A percentile compares a stretch with the other conserved stretches of the same genome.
Evolutionary conservation across 2,329 filamentous ascomycete species (phyloP).

Genomic region (Boeremia exigua): DNA sequence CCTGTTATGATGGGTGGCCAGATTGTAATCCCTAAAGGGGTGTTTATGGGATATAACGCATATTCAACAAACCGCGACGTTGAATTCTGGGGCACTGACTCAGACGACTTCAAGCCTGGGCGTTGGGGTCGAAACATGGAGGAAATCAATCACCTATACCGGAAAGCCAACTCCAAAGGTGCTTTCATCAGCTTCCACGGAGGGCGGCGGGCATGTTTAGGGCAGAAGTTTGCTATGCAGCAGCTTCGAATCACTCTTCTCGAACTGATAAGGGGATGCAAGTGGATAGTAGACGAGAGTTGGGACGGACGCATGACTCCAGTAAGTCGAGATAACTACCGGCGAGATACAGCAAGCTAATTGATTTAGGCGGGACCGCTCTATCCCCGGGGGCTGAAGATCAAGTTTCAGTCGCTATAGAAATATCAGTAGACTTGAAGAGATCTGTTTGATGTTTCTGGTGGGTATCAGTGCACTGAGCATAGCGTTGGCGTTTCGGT

Average conservation of each 20-base stretch:
- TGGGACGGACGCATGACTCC: conserved; percentile 40
- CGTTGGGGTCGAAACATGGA: conserved; percentile 49
- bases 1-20: conserved; percentile 32
- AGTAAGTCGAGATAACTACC: conserved; percentile 1
- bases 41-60: conserved; percentile 38
- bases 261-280: conserved; percentile 30
- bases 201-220: conserved; percentile 50
- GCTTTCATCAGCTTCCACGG: conserved; percentile 54
- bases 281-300: conserved; percentile 32
- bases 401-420: conserved; percentile 26
- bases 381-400: conserved; percentile 27
- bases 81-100: conserved; percentile 36
- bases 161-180: conserved; percentile 46
- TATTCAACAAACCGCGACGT: conserved; percentile 35
- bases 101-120: conserved; percentile 47
- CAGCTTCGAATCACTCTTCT: conserved; percentile 47
- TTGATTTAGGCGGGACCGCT: conserved; percentile 21
- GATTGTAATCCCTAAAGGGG: conserved; percentile 28
- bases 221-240: conserved; percentile 51
- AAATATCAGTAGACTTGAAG: background rate
- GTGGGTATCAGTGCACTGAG: background rate
- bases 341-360: background rate
- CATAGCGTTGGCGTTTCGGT: conserved; percentile 5
- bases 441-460: background rate
- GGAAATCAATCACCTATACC: conserved; percentile 46